Conservation (phyloP, 129 eudicot genomes). For the Dittrichia graveolens region DNA sequence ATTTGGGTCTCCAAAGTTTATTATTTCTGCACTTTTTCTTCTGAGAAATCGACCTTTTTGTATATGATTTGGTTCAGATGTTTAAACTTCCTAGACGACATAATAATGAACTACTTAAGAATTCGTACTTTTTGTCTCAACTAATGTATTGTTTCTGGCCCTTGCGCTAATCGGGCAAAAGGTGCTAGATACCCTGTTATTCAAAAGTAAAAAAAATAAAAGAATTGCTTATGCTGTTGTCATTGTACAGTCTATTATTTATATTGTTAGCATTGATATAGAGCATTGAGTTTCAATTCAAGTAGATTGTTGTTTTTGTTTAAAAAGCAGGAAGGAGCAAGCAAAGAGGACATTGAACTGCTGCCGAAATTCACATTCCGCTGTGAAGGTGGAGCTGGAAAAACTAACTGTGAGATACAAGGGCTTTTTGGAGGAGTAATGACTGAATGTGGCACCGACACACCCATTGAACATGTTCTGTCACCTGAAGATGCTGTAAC, state of each 20-base stretch:
- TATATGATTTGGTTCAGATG: background rate
- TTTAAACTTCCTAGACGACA: background rate
- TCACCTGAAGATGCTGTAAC: constrained; percentile 65
- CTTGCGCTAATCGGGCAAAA: too few species aligned
- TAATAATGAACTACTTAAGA: background rate
- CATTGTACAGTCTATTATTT: background rate
- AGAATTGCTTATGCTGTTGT: background rate
- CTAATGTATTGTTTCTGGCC: background rate
- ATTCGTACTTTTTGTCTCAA: background rate
- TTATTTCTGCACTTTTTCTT: background rate
- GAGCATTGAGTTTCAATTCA: background rate
- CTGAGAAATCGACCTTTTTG: background rate
- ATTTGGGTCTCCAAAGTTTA: constrained; percentile 2
- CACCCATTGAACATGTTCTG: constrained; percentile 51
- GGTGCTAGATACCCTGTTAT: background rate
- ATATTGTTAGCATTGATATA: background rate
- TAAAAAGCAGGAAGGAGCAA: constrained; percentile 68
- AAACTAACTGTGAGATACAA: constrained; percentile 50
- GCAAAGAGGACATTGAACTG: constrained; percentile 64
- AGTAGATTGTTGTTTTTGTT: background rate
- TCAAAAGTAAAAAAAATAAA: background rate
- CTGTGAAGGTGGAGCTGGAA: constrained; percentile 41
- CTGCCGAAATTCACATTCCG: constrained; percentile 57
- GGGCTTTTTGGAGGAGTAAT: constrained; percentile 63
- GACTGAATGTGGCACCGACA: constrained; percentile 63